phyloP scores from a whole-genome alignment of 129 eudicot species.

The Apium graveolens region DNA sequence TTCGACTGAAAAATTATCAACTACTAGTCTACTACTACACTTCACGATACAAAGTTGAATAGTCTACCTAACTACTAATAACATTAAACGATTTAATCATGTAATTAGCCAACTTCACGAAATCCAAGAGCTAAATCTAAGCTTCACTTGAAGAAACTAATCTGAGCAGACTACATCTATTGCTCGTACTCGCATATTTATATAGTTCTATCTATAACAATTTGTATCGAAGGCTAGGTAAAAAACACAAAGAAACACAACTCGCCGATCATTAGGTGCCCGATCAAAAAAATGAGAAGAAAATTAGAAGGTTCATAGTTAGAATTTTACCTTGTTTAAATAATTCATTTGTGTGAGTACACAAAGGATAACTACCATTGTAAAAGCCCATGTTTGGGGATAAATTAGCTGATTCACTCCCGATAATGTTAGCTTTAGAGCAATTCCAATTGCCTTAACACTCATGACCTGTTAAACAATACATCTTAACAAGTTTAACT shows the following conservation, averaged over 20 bases:
- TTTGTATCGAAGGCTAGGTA: neutral
- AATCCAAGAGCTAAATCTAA: neutral
- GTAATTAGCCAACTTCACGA: neutral
- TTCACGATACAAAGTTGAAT: neutral
- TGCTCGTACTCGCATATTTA: neutral
- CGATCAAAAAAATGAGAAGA: slow-evolving; percentile 6
- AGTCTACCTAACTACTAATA: neutral
- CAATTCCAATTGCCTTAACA: slow-evolving; percentile 91
- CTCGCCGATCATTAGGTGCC: neutral
- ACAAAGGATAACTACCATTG: slow-evolving; percentile 49
- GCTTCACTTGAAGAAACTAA: neutral
- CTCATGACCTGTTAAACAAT: slow-evolving; percentile 76
- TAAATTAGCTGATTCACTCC: slow-evolving; percentile 81
- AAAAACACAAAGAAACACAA: neutral
- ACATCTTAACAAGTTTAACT: neutral
- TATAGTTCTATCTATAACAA: neutral
- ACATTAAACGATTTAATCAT: neutral
- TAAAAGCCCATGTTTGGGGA: slow-evolving; percentile 93
- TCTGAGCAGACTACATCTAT: neutral
- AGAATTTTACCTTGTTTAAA: slow-evolving; percentile 59
- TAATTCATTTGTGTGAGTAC: slow-evolving; percentile 89
- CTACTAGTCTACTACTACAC: too few relatives aligned
- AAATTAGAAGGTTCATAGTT: neutral
- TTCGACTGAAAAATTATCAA: too few relatives aligned
- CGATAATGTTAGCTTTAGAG: slow-evolving; percentile 77